These are phyloP conservation scores for Neopestalotiopsis clavispora DNA, from an alignment of 2,329 filamentous ascomycete genomes.

Conservation along the genomic window DNA sequence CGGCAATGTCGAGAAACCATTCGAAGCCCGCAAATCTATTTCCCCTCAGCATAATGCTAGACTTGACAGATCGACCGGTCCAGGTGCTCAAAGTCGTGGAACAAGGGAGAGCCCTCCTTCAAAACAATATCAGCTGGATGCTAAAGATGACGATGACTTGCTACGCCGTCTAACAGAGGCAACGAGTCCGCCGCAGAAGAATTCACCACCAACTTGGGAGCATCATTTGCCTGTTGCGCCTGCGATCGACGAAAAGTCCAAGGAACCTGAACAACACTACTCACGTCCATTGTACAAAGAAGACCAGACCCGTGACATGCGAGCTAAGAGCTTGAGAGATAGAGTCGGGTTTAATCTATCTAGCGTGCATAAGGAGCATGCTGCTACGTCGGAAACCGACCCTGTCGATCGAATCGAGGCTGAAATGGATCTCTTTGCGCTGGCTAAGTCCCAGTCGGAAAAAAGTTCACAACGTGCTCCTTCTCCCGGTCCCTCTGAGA, in stretches of 20 bases:
- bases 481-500: conserved; percentile 46
- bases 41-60: neutral
- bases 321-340: conserved; percentile 35
- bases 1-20: neutral
- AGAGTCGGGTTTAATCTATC: conserved; percentile 52
- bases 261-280: conserved; percentile 23
- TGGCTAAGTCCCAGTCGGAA: conserved; percentile 59
- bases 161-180: conserved; percentile 54
- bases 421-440: conserved; percentile 62
- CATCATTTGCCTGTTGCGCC: conserved; percentile 17
- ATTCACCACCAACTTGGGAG: conserved; percentile 22
- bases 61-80: conserved; percentile 5
- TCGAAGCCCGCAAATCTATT: neutral
- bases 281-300: conserved; percentile 27
- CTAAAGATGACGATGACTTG: conserved; percentile 50
- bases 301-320: conserved; percentile 25
- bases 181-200: conserved; percentile 44
- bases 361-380: conserved; percentile 43
- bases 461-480: conserved; percentile 56
- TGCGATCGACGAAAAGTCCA: conserved; percentile 20
- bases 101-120: neutral
- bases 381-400: conserved; percentile 56
- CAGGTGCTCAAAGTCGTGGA: neutral
- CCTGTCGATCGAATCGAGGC: conserved; percentile 61
- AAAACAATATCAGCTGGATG: conserved; percentile 22